Percentiles rank a stretch among this genome's conserved stretches.
phyloP scores from a whole-genome alignment of 2,329 filamentous ascomycete species.

The Alternaria brassicicola region DNA sequence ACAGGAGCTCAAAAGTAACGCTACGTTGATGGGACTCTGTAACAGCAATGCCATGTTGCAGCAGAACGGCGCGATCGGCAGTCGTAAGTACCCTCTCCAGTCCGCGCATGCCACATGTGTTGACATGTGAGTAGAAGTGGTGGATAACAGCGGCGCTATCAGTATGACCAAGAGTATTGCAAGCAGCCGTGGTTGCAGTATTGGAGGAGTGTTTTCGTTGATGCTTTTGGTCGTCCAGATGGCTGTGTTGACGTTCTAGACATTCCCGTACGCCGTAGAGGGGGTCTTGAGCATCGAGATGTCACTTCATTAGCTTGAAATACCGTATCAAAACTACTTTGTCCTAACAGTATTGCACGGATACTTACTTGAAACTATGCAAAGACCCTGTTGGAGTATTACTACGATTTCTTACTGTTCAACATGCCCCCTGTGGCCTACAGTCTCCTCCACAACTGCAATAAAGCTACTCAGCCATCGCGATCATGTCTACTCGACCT shows the following conservation, averaged over 20 bases:
- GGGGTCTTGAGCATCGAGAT: too few relatives aligned
- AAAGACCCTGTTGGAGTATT: not conserved
- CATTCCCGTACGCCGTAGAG: too few relatives aligned
- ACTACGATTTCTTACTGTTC: not conserved
- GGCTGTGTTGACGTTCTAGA: not conserved
- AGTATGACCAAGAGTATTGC: slow-evolving; percentile 4
- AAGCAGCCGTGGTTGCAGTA: not conserved
- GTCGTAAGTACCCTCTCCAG: not conserved
- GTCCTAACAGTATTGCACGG: not conserved
- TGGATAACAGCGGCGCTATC: slow-evolving; percentile 21
- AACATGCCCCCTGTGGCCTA: not conserved
- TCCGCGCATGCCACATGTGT: not conserved
- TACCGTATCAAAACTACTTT: not conserved
- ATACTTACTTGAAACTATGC: not conserved
- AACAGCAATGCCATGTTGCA: not conserved
- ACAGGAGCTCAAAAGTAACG: slow-evolving; percentile 29
- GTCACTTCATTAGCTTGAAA: not conserved
- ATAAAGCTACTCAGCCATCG: not conserved
- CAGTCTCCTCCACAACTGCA: not conserved
- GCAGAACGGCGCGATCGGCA: slow-evolving; percentile 15
- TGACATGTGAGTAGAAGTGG: slow-evolving; percentile 8
- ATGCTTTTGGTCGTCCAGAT: not conserved
- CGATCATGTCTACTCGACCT: not conserved
- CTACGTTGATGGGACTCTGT: slow-evolving; percentile 35
- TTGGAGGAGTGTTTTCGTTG: not conserved